A percentile compares a stretch with the other conserved stretches of the same genome.
Evolutionary conservation across 345 rosid genomes (phyloP).

Genomic region (Sonneratia alba): DNA sequence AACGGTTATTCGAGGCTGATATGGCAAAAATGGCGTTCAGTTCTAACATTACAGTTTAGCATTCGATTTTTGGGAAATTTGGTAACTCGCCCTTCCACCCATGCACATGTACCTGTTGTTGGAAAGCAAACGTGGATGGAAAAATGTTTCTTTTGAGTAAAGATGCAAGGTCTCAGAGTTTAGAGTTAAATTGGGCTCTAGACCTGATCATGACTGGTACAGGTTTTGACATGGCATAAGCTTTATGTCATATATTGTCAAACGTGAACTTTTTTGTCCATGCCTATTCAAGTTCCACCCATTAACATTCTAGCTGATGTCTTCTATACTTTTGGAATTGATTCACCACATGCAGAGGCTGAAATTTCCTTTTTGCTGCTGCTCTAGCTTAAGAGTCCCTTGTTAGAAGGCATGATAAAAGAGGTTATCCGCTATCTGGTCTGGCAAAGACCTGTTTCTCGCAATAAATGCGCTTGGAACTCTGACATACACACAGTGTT

Average conservation of each 20-base stretch:
- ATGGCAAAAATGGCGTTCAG: conserved; percentile 62
- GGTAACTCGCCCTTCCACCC: conserved; percentile 25
- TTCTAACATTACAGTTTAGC: too few relatives aligned
- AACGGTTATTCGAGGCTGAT: conserved; percentile 64
- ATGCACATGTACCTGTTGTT: neutral
- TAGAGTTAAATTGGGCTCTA: neutral
- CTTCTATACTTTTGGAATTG: neutral
- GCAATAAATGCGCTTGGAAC: conserved; percentile 29
- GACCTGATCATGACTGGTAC: neutral
- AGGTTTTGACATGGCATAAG: neutral
- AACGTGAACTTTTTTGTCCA: neutral
- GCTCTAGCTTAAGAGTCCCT: conserved; percentile 62
- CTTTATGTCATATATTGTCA: neutral
- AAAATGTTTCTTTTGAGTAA: neutral
- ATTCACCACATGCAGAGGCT: neutral
- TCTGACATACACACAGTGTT: conserved; percentile 43
- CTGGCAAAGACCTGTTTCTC: conserved; percentile 33
- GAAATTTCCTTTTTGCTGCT: neutral
- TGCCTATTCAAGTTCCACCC: neutral
- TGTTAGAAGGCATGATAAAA: conserved; percentile 70
- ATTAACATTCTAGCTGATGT: neutral
- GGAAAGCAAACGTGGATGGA: neutral
- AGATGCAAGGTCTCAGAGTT: neutral
- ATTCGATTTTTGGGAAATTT: too few relatives aligned
- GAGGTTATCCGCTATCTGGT: conserved; percentile 41